phyloP scores from a whole-genome alignment of 2,329 filamentous ascomycete genomes.

The Claviceps citrina region DNA sequence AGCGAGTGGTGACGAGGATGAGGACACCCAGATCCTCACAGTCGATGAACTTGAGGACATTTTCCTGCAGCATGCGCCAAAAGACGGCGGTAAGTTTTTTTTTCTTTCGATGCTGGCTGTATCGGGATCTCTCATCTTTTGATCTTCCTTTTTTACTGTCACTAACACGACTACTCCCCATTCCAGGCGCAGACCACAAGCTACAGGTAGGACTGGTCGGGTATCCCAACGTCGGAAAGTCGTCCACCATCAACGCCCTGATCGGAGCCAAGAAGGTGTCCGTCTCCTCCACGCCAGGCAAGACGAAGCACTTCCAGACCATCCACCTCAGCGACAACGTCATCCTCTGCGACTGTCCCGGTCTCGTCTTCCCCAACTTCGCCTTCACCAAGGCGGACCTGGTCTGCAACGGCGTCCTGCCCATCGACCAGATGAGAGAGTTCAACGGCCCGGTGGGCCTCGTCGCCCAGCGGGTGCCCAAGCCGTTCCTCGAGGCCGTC shows the following conservation, averaged over 20 bases:
- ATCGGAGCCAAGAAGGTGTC: constrained; percentile 97
- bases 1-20: constrained; percentile 22
- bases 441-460: constrained; percentile 75
- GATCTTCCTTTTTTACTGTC: too few species aligned
- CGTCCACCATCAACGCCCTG: constrained; percentile 97
- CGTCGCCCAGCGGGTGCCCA: constrained; percentile 72
- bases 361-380: constrained; percentile 97
- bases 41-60: constrained; percentile 85
- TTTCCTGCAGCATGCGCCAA: constrained; percentile 58
- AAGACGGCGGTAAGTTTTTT: constrained; percentile 30
- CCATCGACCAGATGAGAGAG: constrained; percentile 91
- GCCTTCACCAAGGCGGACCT: constrained; percentile 92
- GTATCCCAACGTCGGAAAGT: constrained; percentile 98
- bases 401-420: constrained; percentile 85
- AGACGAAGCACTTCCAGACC: constrained; percentile 98
- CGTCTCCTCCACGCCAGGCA: constrained; percentile 90
- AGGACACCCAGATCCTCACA: constrained; percentile 67
- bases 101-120: not conserved
- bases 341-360: constrained; percentile 90
- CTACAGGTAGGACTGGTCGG: constrained; percentile 86
- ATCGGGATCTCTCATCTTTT: not conserved
- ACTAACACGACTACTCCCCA: constrained; percentile 7
- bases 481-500: constrained; percentile 75
- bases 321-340: constrained; percentile 84
- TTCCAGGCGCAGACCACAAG: constrained; percentile 40